phyloP scores from a whole-genome alignment of 1,139 yeast species.

The Pneumocystis carinii region DNA sequence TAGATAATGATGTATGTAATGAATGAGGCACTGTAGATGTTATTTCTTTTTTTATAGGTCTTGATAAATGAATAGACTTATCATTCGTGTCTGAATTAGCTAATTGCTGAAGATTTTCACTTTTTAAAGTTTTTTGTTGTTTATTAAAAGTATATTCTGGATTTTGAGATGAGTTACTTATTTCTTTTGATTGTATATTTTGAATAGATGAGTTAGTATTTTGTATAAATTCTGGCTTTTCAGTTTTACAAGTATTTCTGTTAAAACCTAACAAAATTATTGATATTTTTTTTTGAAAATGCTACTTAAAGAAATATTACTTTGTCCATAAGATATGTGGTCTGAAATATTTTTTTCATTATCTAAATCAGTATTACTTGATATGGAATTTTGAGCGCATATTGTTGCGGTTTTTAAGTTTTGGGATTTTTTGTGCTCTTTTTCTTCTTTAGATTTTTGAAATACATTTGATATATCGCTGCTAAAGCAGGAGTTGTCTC shows the following conservation, averaged over 20 bases:
- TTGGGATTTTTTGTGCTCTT: background rate
- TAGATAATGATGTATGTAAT: background rate
- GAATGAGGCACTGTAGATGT: background rate
- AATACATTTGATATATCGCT: background rate
- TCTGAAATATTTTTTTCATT: background rate
- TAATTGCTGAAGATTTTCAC: background rate
- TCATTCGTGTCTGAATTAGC: background rate
- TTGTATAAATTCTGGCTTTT: background rate
- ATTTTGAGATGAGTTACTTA: background rate
- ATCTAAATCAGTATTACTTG: background rate
- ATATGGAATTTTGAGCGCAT: background rate
- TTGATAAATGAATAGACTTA: background rate
- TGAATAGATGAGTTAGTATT: background rate
- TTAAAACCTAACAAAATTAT: background rate
- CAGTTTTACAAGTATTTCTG: background rate
- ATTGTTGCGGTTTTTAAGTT: background rate
- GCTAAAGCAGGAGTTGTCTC: background rate
- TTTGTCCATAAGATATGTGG: background rate
- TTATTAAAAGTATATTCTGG: background rate
- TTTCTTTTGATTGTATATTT: background rate
- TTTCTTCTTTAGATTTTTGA: background rate
- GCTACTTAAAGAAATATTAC: background rate
- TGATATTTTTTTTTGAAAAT: background rate
- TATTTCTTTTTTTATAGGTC: background rate
- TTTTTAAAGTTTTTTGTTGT: background rate